phyloP scores from a whole-genome alignment of 768 basidiomycete species.

The Lactarius pseudohatsudake region DNA sequence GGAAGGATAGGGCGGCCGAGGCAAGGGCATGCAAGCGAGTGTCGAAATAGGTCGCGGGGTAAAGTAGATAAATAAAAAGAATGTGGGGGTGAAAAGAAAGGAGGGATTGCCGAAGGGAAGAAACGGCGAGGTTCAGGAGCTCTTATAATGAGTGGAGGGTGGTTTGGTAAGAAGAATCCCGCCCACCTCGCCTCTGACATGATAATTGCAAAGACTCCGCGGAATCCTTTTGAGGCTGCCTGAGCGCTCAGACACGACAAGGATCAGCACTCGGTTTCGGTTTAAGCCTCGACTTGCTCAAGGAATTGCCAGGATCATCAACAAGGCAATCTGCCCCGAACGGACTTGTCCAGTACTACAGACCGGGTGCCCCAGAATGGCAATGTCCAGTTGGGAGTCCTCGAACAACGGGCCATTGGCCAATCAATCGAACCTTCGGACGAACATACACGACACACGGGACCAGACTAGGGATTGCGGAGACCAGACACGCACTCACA shows the following conservation, averaged over 20 bases:
- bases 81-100: slow-evolving; percentile 5
- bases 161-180: slow-evolving; percentile 18
- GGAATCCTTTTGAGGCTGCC: slow-evolving; percentile 14
- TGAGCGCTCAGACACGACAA: slow-evolving; percentile 19
- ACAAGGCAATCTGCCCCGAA: slow-evolving; percentile 6
- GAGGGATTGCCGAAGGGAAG: slow-evolving; percentile 6
- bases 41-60: neutral
- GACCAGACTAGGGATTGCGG: neutral
- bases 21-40: slow-evolving; percentile 15
- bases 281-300: slow-evolving; percentile 9
- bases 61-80: slow-evolving; percentile 12
- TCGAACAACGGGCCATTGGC: neutral
- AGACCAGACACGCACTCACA: neutral
- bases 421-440: slow-evolving; percentile 1
- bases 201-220: slow-evolving; percentile 22
- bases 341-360: slow-evolving; percentile 7
- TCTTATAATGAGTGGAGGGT: slow-evolving; percentile 7
- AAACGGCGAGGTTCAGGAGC: neutral
- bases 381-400: slow-evolving; percentile 3
- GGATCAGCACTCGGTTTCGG: slow-evolving; percentile 18
- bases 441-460: neutral
- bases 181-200: slow-evolving; percentile 23
- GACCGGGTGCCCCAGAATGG: slow-evolving; percentile 6
- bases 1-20: slow-evolving; percentile 19
- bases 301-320: slow-evolving; percentile 8